Base-by-base conservation (phyloP, 2,329 filamentous ascomycete species). In the Fonsecaea monophora region DNA sequence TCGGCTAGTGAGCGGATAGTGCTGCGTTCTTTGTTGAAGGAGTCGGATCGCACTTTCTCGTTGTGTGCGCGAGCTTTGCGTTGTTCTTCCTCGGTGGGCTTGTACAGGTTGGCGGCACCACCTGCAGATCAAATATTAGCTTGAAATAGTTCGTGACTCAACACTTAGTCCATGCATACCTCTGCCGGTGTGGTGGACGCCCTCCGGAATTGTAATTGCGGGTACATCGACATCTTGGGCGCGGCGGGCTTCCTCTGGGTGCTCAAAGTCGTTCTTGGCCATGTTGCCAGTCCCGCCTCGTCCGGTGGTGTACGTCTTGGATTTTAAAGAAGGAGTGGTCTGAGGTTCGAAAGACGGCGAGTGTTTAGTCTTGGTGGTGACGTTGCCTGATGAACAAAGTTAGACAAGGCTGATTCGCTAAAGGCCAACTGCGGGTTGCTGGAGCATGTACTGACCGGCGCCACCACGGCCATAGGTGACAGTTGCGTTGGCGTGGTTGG, bases 221-320 rank as follows among this genome's bases (percentile, higher is more conserved):
- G 76, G 75, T 7, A 87, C 86, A 67, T 89, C 87, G 68, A 97
- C 92, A 74, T 97, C 94, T 79, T 98, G 94, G 50, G 89, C 89
- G 62, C 87, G 84, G 70, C 94, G 90, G 40, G 94, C 92, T 76
- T 92, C 76, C 69, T 86, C 84, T 8, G 87, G 85, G 69, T 81
- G 87, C 50, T 83, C 80, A 3, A 89, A 87, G 73, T 95, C 90
- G 69, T 87, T 87, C 76, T 90, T 89, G 56, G 90, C 88, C 90
- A 97, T 96, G 82, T 96, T 97, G 67, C 93, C 93, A 4, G 87
- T 89, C 68, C 94, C 94, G 64, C 94, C 94, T 60, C 94, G 91
- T 64, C 94, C 94, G 2, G 94, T 97, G 21, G 94, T 97, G 76
- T 94, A 93, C 71, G 92, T 84, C n/a, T 90, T 82, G 55, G 86